Conservation (phyloP, 306 rosid genomes). For the Quercus robur region DNA sequence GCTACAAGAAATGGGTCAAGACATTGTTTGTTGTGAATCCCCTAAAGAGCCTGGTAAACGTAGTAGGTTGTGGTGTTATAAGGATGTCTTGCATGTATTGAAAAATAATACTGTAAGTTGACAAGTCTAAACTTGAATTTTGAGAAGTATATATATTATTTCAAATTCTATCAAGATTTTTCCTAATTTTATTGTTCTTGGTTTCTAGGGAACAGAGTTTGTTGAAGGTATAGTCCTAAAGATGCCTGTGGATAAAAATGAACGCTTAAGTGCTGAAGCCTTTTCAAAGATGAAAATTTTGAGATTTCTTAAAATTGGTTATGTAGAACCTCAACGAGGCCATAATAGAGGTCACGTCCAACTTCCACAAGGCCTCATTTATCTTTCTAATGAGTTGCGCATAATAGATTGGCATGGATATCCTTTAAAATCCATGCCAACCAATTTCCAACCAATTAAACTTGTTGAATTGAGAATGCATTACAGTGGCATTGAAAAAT, state of each 20-base stretch:
- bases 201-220: not conserved
- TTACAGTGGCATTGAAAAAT: not conserved
- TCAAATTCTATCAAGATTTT: accelerated
- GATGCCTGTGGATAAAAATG: too few species aligned
- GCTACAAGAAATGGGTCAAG: not conserved
- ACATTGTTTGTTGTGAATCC: not conserved
- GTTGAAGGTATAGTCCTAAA: not conserved
- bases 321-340: accelerated
- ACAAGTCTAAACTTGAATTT: not conserved
- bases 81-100: not conserved
- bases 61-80: not conserved
- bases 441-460: not conserved
- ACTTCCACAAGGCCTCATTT: not conserved
- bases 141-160: not conserved
- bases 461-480: not conserved
- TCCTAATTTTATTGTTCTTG: not conserved
- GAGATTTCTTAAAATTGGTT: not conserved
- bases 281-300: not conserved
- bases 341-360: accelerated
- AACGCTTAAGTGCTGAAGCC: accelerated
- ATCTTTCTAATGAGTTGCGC: not conserved
- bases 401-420: not conserved
- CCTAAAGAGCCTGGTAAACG: not conserved
- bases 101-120: not conserved
- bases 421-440: not conserved